Evolutionary conservation across 192 early-diverging fungal species (phyloP).

Genomic region (Piromyces finnis): DNA sequence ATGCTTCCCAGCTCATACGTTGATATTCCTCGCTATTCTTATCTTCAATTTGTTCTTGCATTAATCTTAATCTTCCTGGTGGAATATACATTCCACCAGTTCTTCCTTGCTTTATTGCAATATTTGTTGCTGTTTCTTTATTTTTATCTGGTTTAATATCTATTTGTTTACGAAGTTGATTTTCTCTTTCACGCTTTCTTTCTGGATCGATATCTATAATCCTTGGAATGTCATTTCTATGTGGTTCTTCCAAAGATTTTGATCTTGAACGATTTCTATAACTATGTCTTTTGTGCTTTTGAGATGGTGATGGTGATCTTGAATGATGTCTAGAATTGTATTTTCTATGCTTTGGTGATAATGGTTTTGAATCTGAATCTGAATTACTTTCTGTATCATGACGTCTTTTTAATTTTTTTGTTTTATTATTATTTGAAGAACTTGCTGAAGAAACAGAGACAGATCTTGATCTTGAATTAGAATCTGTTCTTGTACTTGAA

Average conservation of each 20-base stretch:
- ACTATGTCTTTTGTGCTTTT: not conserved
- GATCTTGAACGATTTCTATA: not conserved
- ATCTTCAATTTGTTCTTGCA: constrained; percentile 51
- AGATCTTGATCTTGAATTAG: not conserved
- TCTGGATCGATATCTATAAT: not conserved
- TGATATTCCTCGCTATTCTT: constrained; percentile 53
- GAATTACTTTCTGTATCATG: not conserved
- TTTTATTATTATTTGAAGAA: not conserved
- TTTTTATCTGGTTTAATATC: not conserved
- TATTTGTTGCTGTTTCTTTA: not conserved
- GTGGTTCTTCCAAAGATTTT: not conserved
- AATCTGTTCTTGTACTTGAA: not conserved
- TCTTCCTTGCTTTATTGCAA: constrained; percentile 8
- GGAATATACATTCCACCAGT: constrained; percentile 71
- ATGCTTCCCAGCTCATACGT: constrained; percentile 80
- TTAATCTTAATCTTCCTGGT: constrained; percentile 53
- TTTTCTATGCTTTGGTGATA: not conserved
- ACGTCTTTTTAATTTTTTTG: not conserved
- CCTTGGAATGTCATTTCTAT: not conserved
- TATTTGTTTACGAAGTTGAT: not conserved
- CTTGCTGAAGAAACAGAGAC: not conserved
- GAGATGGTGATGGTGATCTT: not conserved
- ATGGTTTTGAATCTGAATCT: not conserved
- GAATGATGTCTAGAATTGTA: not conserved
- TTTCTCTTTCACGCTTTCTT: not conserved